Percentiles rank a stretch among this genome's conserved stretches.
These are phyloP conservation scores for Penicillium longicatenatum DNA, from an alignment of 495 filamentous ascomycete species.

Conservation along the genomic window DNA sequence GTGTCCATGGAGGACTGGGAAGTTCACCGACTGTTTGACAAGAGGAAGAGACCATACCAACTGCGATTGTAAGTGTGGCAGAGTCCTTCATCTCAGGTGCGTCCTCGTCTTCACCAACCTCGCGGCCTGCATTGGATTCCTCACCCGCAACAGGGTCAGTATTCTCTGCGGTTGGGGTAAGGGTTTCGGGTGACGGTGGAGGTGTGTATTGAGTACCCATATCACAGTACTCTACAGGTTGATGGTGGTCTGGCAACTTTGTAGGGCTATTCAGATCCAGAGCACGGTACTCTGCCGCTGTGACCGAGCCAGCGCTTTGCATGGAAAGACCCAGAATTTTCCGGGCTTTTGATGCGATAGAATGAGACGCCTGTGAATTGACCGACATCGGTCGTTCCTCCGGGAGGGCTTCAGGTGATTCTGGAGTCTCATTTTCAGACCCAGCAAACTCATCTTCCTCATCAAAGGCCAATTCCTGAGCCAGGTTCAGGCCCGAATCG, in stretches of 20 bases:
- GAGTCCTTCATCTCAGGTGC: conserved; percentile 28
- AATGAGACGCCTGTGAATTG: conserved; percentile 42
- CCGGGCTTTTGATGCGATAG: conserved; percentile 48
- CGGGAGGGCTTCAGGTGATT: conserved; percentile 36
- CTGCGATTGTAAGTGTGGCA: conserved; percentile 32
- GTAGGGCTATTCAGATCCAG: conserved; percentile 17
- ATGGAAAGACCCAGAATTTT: conserved; percentile 52
- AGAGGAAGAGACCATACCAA: conserved; percentile 67
- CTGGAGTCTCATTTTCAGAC: conserved; percentile 35
- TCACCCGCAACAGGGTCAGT: not conserved
- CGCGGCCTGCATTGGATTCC: not conserved
- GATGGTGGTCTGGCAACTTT: conserved; percentile 7
- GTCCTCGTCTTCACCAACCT: not conserved
- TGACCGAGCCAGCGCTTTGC: conserved; percentile 29
- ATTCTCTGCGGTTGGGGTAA: conserved; percentile 11
- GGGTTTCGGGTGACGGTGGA: conserved; percentile 68
- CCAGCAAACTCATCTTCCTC: conserved; percentile 66
- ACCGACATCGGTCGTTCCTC: conserved; percentile 50
- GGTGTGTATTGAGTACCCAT: conserved; percentile 81
- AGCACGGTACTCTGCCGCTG: conserved; percentile 24
- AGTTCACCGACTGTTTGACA: conserved; percentile 72
- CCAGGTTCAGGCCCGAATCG: conserved; percentile 70
- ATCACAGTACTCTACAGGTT: conserved; percentile 59
- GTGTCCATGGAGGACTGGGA: conserved; percentile 68
- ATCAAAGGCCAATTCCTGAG: conserved; percentile 86